Conservation (phyloP, 768 basidiomycete species). For the Coprinopsis cinerea region DNA sequence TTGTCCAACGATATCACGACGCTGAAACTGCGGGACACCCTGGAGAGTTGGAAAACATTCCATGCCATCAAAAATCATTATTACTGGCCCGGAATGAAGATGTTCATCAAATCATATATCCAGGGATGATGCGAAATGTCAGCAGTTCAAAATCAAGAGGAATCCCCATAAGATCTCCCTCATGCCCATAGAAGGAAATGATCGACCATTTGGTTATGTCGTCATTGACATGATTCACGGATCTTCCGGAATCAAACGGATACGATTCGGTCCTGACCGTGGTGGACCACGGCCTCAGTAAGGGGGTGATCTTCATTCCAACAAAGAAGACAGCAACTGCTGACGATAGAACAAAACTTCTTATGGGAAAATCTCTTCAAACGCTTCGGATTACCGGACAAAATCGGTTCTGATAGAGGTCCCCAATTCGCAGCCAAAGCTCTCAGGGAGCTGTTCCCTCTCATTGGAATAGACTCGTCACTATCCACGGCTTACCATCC, state of each 20-base stretch:
- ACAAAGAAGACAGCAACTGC: constrained; percentile 13
- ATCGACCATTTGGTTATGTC: constrained; percentile 2
- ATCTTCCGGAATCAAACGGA: constrained; percentile 11
- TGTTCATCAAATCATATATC: constrained; percentile 16
- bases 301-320: constrained; percentile 21
- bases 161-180: neutral
- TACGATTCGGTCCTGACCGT: constrained; percentile 19
- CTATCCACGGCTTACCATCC: constrained; percentile 14
- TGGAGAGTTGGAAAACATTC: constrained; percentile 10
- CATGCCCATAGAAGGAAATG: neutral
- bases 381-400: constrained; percentile 8
- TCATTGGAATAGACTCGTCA: constrained; percentile 10
- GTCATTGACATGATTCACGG: constrained; percentile 18
- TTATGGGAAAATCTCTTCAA: constrained; percentile 1
- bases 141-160: constrained; percentile 13
- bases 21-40: constrained; percentile 2
- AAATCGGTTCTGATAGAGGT: constrained; percentile 14
- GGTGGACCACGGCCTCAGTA: constrained; percentile 21
- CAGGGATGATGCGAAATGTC: constrained; percentile 17
- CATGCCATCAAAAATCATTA: constrained; percentile 1
- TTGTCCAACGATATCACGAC: constrained; percentile 4
- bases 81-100: constrained; percentile 19
- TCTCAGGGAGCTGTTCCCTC: constrained; percentile 12
- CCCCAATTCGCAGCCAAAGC: constrained; percentile 13
- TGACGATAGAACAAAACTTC: neutral